These are phyloP conservation scores for Cladosporium colombiae DNA, from an alignment of 2,329 filamentous ascomycete species.

Conservation along the genomic window DNA sequence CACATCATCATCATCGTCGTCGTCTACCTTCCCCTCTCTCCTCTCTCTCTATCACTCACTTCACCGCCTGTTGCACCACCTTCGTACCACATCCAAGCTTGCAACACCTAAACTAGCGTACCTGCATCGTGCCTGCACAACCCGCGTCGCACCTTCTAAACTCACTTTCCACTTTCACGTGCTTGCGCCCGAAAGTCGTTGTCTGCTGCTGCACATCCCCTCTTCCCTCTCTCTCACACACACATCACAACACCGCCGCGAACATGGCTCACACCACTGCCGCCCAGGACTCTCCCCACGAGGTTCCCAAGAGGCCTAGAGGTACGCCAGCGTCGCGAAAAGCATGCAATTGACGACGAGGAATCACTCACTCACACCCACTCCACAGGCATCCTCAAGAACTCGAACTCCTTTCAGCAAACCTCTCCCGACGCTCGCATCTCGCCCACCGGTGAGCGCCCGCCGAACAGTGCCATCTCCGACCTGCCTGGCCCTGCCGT, in stretches of 20 bases:
- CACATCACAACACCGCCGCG: not conserved
- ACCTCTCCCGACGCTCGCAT: slow-evolving; percentile 51
- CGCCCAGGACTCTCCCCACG: slow-evolving; percentile 31
- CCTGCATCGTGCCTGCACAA: slow-evolving; percentile 14
- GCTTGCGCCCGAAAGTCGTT: not conserved
- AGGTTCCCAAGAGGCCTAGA: slow-evolving; percentile 46
- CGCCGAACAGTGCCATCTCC: slow-evolving; percentile 11
- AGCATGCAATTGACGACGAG: not conserved
- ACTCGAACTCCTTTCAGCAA: slow-evolving; percentile 66
- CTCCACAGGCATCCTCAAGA: slow-evolving; percentile 83
- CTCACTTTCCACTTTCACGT: slow-evolving; percentile 11
- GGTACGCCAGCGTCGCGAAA: slow-evolving; percentile 31
- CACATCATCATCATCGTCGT: not conserved
- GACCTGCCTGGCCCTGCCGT: slow-evolving; percentile 36
- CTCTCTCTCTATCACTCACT: not conserved
- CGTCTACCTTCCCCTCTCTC: not conserved
- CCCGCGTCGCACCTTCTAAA: slow-evolving; percentile 1
- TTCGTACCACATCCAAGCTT: not conserved
- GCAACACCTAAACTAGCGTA: not conserved
- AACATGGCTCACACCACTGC: slow-evolving; percentile 35
- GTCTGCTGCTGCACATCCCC: not conserved
- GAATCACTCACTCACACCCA: slow-evolving; percentile 1
- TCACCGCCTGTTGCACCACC: not conserved
- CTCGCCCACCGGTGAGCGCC: slow-evolving; percentile 46
- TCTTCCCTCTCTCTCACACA: not conserved